Evolutionary conservation across 768 basidiomycete genomes (phyloP), one percentile per base, ranked within the genome.

Genomic region (Calocera cornea): DNA sequence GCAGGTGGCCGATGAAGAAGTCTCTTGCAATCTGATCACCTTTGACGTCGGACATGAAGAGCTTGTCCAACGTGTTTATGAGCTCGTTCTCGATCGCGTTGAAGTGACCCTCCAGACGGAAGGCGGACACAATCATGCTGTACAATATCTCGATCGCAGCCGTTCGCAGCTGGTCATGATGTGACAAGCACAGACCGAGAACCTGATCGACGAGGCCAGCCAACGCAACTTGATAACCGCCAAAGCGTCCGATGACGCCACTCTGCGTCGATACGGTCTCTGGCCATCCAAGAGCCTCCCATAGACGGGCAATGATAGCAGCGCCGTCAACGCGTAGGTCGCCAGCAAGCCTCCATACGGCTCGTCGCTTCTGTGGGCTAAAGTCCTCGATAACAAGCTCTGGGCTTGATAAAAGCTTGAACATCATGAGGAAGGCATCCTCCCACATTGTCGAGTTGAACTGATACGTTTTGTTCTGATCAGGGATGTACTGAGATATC

Each of bases 311-410:
- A 50, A 97, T 76, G 67, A 95, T 86, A 5, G 84, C 79, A 1
- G 93, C 89, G 17, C 93, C 95, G 75, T 95, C 90, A 11, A 93
- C 94, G 27, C 95, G 85, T 72, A 97, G 86, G 77, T 98, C 95
- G 31, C 94, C 94, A 3, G 90, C 92, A n/a, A 97, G 84, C 40
- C 92, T 85, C 95, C 95, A 97, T 11, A 95, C 90, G 1, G 95
- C 90, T 47, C 95, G 86, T 44, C 93, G 89, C 86, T 92, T 92
- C 91, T 97, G 95, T 1, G 94, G 91, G 72, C 87, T 92, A 70
- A 95, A 94, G 69, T 97, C 92, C 75, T 98, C 95, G 63, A 97
- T 93, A 17, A 92, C 86, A 19, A 97, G 82, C 67, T 94, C 92
- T 60, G 95, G 90, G 2, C 92, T 95, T 2, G 92, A 89, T 33